Evolutionary conservation across 225 moss, liverwort and hornwort species (phyloP), one percentile per base, ranked within the genome.

Genomic region (Takakia lepidozioides): DNA sequence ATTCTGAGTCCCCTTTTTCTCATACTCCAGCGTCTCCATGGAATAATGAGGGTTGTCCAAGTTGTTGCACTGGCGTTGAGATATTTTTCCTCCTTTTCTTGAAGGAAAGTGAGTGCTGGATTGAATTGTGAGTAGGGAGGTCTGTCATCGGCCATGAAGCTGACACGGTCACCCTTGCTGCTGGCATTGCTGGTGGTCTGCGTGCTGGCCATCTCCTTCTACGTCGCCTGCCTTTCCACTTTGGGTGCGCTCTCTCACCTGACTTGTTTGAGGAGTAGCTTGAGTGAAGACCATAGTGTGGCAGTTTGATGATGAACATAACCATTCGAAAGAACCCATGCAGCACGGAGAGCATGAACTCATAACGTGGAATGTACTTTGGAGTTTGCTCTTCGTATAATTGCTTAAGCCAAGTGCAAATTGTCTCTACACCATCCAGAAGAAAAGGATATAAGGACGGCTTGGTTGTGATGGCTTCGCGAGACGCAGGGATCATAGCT

Each of bases 151-250:
- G 15, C 19, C 22, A 64, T 45, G 51, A 29, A 45, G 57, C 37
- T 51, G 13, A 5, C 39, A 18, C 59, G 63, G 41, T 26, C 51
- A 7, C 34, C 64, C 40, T 43, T 25, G 39, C 43, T 55, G 42
- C 41, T 58, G 2, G 25, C 39, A 16, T 42, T 61, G 38, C 24
- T 61, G 61, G 37, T 61, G 58, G 43, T 77, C 43, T 51, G 19
- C 40, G 32, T 52, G 27, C 57, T 55, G 28, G 16, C 46, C 50
- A 43, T 56, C 8, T 37, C 46, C 40, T 38, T 51, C 26, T 72
- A 58, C 54, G 64, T 21, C 57, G 60, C 49, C 29, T 61, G 58
- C 16, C 21, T 72, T 29, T 68, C 58, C 41, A 49, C 54, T 19
- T 57, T 27, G 13, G 61, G 77, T 72, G 61, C 47, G 18, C 40